A percentile compares a stretch with the other conserved stretches of the same genome.
Conservation (phyloP, 768 basidiomycete species). For the Amanita pallidorosea region DNA sequence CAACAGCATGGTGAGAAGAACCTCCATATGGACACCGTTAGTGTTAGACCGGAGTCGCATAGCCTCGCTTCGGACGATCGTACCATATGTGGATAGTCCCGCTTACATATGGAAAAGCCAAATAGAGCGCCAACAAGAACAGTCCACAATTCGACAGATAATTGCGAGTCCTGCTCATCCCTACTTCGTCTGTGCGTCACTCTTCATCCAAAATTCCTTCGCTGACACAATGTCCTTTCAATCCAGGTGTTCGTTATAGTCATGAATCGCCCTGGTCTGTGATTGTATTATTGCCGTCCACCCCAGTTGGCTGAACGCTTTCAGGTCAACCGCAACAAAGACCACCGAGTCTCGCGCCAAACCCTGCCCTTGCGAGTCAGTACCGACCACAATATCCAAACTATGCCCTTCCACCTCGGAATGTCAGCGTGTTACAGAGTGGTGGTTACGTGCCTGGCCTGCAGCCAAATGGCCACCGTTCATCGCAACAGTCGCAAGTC, state of each 20-base stretch:
- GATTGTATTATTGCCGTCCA: conserved; percentile 3
- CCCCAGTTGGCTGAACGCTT: conserved; percentile 12
- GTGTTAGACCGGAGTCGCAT: too few species aligned
- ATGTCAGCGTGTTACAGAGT: conserved; percentile 36
- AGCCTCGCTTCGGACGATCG: too few species aligned
- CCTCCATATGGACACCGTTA: neutral
- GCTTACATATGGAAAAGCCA: conserved; percentile 17
- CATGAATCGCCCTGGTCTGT: conserved; percentile 57
- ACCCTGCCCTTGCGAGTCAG: conserved; percentile 49
- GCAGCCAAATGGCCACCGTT: conserved; percentile 50
- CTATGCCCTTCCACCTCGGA: conserved; percentile 55
- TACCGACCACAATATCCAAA: conserved; percentile 47
- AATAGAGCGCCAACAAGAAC: conserved; percentile 32
- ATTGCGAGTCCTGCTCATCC: neutral
- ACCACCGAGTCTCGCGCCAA: conserved; percentile 63
- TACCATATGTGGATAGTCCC: too few species aligned
- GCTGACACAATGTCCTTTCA: conserved; percentile 10
- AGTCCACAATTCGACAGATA: neutral
- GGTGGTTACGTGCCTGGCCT: conserved; percentile 46
- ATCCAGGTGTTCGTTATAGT: conserved; percentile 19
- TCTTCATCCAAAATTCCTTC: neutral
- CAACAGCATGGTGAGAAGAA: neutral
- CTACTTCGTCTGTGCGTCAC: neutral
- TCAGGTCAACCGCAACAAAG: conserved; percentile 76
- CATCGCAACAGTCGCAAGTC: conserved; percentile 39